These are phyloP conservation scores for Leccinellum luteum DNA, from an alignment of 768 basidiomycete species.

Conservation along the genomic window DNA sequence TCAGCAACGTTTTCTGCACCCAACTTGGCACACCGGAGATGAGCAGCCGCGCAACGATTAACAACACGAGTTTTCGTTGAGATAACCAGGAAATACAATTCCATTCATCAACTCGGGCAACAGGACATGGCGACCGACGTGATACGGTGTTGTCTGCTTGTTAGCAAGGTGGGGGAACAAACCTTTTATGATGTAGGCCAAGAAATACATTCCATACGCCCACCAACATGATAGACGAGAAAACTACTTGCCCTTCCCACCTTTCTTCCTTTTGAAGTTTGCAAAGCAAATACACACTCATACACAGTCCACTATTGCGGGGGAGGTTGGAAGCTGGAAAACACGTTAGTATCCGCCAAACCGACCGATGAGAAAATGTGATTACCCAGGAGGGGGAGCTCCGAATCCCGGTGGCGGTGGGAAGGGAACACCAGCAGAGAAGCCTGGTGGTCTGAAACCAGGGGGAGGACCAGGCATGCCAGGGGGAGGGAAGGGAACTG, in stretches of 20 bases:
- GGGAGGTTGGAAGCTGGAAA: conserved; percentile 46
- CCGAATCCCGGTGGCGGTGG: conserved; percentile 78
- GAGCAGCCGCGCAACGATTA: conserved; percentile 16
- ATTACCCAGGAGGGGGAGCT: conserved; percentile 83
- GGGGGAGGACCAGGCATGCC: conserved; percentile 88
- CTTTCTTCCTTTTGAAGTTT: conserved; percentile 16
- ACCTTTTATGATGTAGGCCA: conserved; percentile 20
- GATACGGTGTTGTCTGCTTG: conserved; percentile 21
- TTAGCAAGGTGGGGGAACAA: conserved; percentile 29
- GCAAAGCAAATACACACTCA: conserved; percentile 9
- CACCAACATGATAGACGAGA: conserved; percentile 18
- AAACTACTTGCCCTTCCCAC: conserved; percentile 28
- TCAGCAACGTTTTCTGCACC: conserved; percentile 23
- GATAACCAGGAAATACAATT: conserved; percentile 14
- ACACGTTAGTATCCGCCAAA: conserved; percentile 3
- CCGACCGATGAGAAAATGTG: conserved; percentile 4
- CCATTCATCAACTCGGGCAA: conserved; percentile 20
- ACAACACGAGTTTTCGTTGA: conserved; percentile 18
- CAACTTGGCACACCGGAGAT: conserved; percentile 25
- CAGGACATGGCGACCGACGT: conserved; percentile 20
- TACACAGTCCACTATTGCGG: conserved; percentile 34
- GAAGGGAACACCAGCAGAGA: conserved; percentile 79
- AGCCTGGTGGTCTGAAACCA: conserved; percentile 80
- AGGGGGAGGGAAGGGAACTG: conserved; percentile 59
- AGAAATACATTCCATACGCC: conserved; percentile 27